phyloP scores from a whole-genome alignment of 164 flowering plant species.

The Vitis labrusca region DNA sequence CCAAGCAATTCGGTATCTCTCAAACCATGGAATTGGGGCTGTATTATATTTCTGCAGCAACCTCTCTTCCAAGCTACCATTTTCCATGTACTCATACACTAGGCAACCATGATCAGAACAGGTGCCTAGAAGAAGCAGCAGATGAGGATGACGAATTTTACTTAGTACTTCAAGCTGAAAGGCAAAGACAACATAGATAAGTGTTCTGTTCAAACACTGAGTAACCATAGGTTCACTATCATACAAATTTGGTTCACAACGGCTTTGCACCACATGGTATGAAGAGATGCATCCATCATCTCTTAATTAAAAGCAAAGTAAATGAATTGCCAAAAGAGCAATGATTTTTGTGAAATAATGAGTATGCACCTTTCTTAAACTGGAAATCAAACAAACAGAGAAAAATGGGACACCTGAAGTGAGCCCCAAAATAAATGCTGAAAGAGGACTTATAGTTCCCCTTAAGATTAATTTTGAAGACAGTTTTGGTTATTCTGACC shows the following conservation, averaged over 20 bases:
- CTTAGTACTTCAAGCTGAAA: constrained; percentile 85
- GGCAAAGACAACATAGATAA: neutral
- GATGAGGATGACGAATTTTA: constrained; percentile 78
- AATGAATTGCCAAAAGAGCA: no score
- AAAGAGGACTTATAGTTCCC: neutral
- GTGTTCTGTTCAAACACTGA: neutral
- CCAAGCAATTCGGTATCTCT: constrained; percentile 77
- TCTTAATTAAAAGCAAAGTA: no score
- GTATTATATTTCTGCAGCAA: constrained; percentile 41
- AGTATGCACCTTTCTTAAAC: neutral
- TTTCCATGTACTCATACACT: constrained; percentile 93
- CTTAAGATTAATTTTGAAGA: neutral
- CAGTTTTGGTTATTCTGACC: neutral
- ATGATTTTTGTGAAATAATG: neutral
- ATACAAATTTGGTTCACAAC: neutral
- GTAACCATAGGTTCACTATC: no score
- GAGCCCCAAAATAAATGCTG: neutral
- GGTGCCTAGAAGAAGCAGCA: constrained; percentile 89
- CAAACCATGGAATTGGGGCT: constrained; percentile 79
- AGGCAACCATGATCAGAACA: constrained; percentile 81
- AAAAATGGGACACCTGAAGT: neutral
- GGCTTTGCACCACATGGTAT: neutral
- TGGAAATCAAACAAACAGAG: neutral
- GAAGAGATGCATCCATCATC: neutral
- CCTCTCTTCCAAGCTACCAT: constrained; percentile 82